These are phyloP conservation scores for Pythium apleroticum DNA, from an alignment of 352 stramenopile genomes.

Conservation along the genomic window DNA sequence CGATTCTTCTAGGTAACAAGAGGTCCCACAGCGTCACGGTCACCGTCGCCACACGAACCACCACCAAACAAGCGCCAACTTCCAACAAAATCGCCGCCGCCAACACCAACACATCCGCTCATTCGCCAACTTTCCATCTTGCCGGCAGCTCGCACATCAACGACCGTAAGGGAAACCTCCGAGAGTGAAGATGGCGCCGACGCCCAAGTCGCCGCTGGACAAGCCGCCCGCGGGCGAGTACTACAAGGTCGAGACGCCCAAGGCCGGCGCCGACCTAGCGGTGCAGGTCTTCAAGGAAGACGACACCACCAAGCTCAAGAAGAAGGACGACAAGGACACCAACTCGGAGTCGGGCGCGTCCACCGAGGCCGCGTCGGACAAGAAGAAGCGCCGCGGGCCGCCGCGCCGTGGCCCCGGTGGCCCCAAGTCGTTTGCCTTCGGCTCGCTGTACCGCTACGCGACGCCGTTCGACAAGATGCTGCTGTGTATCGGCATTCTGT, in stretches of 20 bases:
- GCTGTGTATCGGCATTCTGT: conserved; percentile 25
- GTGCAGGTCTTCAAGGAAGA: conserved; percentile 14
- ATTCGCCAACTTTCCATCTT: conserved; percentile 22
- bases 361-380: conserved; percentile 7
- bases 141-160: neutral
- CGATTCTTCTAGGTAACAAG: conserved; percentile 4
- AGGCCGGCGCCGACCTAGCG: conserved; percentile 9
- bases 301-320: conserved; percentile 12
- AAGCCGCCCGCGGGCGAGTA: conserved; percentile 14
- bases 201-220: conserved; percentile 12
- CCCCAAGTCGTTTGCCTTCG: conserved; percentile 22
- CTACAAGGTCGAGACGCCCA: conserved; percentile 23
- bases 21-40: neutral
- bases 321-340: conserved; percentile 16
- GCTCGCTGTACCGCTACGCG: conserved; percentile 34
- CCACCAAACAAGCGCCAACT: neutral
- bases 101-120: conserved; percentile 1
- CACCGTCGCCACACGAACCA: neutral
- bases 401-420: neutral
- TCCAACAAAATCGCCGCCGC: neutral
- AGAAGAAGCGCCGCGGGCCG: neutral
- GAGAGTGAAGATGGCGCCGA: conserved; percentile 17
- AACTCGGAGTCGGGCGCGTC: conserved; percentile 11
- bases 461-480: conserved; percentile 31
- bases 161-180: neutral